phyloP scores from a whole-genome alignment of 176 grass and related monocot genomes.

The Carex myosuroides region DNA sequence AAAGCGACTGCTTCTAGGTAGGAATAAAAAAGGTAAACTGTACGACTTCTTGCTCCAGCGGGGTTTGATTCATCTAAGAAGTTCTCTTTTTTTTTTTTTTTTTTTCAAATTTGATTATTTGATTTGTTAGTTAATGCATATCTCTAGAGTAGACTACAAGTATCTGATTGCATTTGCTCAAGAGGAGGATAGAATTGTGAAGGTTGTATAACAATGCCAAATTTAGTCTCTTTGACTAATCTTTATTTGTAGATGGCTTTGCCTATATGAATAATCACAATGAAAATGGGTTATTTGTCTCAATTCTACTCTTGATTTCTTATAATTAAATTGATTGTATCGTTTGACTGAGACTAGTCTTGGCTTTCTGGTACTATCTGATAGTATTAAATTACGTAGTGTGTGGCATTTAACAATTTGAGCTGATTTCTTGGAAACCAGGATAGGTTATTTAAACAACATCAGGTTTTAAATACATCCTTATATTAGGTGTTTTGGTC shows the following conservation, averaged over 20 bases:
- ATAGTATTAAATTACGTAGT: background rate
- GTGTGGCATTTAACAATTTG: background rate
- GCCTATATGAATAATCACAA: background rate
- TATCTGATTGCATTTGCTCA: background rate
- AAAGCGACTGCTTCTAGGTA: background rate
- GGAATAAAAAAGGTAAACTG: background rate
- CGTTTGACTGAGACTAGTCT: background rate
- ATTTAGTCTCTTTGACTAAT: background rate
- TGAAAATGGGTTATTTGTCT: background rate
- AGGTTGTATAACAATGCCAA: background rate
- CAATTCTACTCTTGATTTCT: background rate
- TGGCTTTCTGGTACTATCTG: background rate
- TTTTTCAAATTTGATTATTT: background rate
- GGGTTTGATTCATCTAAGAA: background rate
- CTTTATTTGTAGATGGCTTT: background rate
- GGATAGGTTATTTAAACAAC: background rate
- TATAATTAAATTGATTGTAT: background rate
- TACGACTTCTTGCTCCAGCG: background rate
- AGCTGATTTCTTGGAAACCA: background rate
- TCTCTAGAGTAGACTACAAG: background rate
- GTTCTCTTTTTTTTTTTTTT: background rate
- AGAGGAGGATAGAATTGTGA: background rate
- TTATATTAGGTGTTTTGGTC: background rate
- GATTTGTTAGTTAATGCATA: background rate
- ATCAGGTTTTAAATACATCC: background rate